Evolutionary conservation across 2,329 filamentous ascomycete species (phyloP).

Genomic region (Monilinia vaccinii-corymbosi): DNA sequence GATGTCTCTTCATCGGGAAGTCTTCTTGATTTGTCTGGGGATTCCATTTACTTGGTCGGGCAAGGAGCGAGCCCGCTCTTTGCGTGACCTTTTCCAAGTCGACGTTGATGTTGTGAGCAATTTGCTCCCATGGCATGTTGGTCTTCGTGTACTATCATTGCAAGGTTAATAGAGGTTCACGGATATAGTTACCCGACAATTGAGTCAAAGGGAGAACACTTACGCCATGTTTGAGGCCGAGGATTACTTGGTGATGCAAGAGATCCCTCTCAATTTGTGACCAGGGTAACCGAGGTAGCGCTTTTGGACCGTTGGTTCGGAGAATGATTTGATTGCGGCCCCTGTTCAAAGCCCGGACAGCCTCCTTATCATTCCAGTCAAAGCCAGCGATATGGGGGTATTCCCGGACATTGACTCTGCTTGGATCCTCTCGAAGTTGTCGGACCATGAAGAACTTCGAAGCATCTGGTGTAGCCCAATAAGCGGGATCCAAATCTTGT

Average conservation of each 20-base stretch:
- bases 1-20: neutral
- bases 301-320: neutral
- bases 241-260: neutral
- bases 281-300: neutral
- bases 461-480: slow-evolving; percentile 1
- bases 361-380: slow-evolving; percentile 7
- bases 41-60: slow-evolving; percentile 2
- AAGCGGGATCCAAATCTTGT: neutral
- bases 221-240: neutral
- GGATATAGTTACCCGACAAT: too few species aligned
- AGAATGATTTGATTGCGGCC: slow-evolving; percentile 3
- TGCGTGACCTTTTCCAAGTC: neutral
- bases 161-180: neutral
- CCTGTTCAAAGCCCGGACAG: slow-evolving; percentile 8
- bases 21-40: neutral
- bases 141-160: neutral
- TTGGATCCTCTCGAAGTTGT: neutral
- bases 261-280: slow-evolving; percentile 9
- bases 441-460: slow-evolving; percentile 15
- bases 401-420: slow-evolving; percentile 3
- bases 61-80: neutral
- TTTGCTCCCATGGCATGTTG: neutral
- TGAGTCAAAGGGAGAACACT: neutral
- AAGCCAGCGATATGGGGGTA: slow-evolving; percentile 7
- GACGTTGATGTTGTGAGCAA: slow-evolving; percentile 7